phyloP scores from a whole-genome alignment of 305 asterid species.

The Lippia alba region DNA sequence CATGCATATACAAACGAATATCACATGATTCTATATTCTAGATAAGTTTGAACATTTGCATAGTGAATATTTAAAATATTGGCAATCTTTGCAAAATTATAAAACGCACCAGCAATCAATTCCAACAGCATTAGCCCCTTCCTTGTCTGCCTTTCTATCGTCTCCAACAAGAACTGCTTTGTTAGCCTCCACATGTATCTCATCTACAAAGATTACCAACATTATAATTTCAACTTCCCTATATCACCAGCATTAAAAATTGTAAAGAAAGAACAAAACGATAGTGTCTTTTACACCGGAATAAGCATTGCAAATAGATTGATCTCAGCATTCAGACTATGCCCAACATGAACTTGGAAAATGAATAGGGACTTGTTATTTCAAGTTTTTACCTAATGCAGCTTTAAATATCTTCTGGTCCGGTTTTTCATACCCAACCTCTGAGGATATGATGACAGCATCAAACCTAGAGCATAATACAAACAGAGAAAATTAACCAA shows the following conservation, averaged over 20 bases:
- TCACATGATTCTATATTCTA: background rate
- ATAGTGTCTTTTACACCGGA: no score
- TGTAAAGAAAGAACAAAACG: background rate
- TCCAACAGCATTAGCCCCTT: slow-evolving; percentile 85
- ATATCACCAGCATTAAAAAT: background rate
- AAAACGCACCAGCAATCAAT: slow-evolving; percentile 78
- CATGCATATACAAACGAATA: background rate
- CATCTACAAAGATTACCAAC: slow-evolving; percentile 54
- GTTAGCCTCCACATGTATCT: slow-evolving; percentile 59
- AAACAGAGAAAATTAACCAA: slow-evolving; percentile 6
- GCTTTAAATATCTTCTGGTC: slow-evolving; percentile 75
- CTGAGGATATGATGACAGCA: slow-evolving; percentile 90
- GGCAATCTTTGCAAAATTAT: background rate
- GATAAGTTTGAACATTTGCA: background rate
- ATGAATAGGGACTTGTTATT: slow-evolving; percentile 13
- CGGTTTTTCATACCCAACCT: slow-evolving; percentile 92
- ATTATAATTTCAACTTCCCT: background rate
- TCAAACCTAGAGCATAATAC: slow-evolving; percentile 64
- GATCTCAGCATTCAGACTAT: background rate
- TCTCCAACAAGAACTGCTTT: slow-evolving; percentile 92
- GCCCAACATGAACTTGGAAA: background rate
- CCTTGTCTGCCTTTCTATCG: slow-evolving; percentile 77
- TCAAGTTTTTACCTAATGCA: slow-evolving; percentile 69
- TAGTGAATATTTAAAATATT: background rate
- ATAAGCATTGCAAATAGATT: no score